Percentiles rank a stretch among this genome's conserved stretches.
These are phyloP conservation scores for Phytophthora tubulina DNA, from an alignment of 352 stramenopile species.

Conservation along the genomic window DNA sequence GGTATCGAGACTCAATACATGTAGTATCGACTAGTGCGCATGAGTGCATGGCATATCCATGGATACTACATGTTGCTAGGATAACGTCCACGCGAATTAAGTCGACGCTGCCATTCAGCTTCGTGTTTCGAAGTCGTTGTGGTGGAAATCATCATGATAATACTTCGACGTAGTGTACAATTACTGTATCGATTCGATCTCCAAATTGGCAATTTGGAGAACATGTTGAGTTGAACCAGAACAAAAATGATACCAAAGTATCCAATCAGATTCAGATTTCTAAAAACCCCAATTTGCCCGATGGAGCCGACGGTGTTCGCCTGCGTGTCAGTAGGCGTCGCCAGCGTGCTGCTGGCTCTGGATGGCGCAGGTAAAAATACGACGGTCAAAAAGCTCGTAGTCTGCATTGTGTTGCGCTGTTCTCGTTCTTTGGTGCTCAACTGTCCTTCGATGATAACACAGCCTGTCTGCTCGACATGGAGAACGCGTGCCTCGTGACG, in stretches of 20 bases:
- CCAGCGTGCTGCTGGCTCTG: constrained; percentile 52
- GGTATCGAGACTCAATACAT: too few relatives aligned
- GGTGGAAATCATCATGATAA: too few relatives aligned
- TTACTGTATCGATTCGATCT: too few relatives aligned
- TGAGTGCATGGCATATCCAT: too few relatives aligned
- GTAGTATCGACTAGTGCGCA: too few relatives aligned
- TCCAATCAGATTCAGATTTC: constrained; percentile 24
- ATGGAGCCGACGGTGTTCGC: constrained; percentile 76
- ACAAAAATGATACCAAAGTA: constrained; percentile 19
- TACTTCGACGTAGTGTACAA: too few relatives aligned
- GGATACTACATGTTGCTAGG: too few relatives aligned
- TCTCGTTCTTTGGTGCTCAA: not conserved
- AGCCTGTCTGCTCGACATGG: constrained; percentile 55
- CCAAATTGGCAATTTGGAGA: not conserved
- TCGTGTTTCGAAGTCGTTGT: too few relatives aligned
- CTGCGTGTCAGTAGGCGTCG: constrained; percentile 53
- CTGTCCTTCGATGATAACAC: not conserved
- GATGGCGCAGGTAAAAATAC: constrained; percentile 48
- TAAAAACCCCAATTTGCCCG: not conserved
- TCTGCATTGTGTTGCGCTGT: not conserved
- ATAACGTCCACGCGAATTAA: too few relatives aligned
- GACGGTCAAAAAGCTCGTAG: not conserved
- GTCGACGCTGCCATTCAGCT: too few relatives aligned
- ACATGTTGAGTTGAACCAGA: not conserved
- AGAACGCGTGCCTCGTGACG: constrained; percentile 50